Evolutionary conservation across 2,329 filamentous ascomycete species (phyloP).

Genomic region (Fusarium falciforme): DNA sequence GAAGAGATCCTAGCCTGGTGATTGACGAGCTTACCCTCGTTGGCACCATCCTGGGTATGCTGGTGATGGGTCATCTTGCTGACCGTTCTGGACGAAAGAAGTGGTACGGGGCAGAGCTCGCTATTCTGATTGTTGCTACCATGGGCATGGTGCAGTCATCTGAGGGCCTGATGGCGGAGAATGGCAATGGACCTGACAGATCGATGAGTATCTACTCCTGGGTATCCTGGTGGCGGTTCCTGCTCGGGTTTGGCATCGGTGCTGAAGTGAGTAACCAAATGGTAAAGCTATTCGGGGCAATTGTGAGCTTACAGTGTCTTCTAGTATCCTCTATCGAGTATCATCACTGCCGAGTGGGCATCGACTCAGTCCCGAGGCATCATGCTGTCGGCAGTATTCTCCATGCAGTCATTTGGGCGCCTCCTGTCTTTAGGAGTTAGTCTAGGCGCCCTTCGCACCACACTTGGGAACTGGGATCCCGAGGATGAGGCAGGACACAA

Average conservation of each 20-base stretch:
- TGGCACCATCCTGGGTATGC: constrained; percentile 24
- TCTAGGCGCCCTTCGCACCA: background rate
- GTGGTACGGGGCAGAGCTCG: constrained; percentile 20
- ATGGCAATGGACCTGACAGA: background rate
- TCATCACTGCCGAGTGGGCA: constrained; percentile 10
- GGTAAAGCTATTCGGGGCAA: background rate
- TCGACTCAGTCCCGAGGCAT: constrained; percentile 6
- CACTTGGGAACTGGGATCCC: background rate
- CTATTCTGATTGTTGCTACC: constrained; percentile 15
- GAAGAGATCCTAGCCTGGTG: background rate
- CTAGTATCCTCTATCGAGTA: constrained; percentile 4
- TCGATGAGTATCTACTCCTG: constrained; percentile 28
- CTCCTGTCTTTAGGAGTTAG: constrained; percentile 3
- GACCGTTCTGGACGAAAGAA: constrained; percentile 17
- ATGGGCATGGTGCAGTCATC: constrained; percentile 25
- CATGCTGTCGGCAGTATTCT: constrained; percentile 8
- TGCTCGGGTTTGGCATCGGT: constrained; percentile 22
- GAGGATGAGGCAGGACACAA: background rate
- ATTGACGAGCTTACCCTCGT: constrained; percentile 22
- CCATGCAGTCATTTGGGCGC: constrained; percentile 6
- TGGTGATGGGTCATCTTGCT: constrained; percentile 17
- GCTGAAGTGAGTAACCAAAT: constrained; percentile 8
- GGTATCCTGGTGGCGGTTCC: constrained; percentile 22
- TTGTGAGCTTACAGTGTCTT: background rate
- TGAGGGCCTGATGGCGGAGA: constrained; percentile 2